Base-by-base conservation (phyloP, 441 rosid species). In the Iberis amara region DNA sequence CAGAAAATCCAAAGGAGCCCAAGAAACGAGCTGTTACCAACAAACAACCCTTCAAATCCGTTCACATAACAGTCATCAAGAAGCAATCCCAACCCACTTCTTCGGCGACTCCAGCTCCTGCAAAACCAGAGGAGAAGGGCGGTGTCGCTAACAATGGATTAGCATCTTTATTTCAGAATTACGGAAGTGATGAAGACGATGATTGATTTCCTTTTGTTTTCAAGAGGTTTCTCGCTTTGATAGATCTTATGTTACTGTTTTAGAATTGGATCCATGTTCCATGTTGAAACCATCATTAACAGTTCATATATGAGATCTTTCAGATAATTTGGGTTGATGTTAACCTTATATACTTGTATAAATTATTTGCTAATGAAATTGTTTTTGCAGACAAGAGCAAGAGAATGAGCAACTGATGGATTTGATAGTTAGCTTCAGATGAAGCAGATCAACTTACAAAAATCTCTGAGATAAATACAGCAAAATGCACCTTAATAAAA, bases 61-160 rank as follows among this genome's bases (percentile, higher is more conserved):
- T 76, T 42, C 68, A 32, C 52, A 73, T 79, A 51, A 39, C 68
- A 42, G 87, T 79, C 4, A 53, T 68, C 39, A 80, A 76, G 73
- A 86, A 86, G 73, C 51, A 33, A 26, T n/a, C 60, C 21, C 59
- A 65, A 26, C 72, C 79, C 52, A 62, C 5, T 23, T 32, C 28
- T 10, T 8, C 66, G 28, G 15, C 65, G 0, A 58, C 40, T 14
- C 11, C 24, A 8, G 57, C 54, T 9, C 23, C 42, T 49, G 39
- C 57, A 11, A 54, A 62, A 50, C 53, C 58, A 39, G 74, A 70
- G 40, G 75, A 64, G n/a, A n/a, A n/a, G n/a, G n/a, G n/a, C 9
- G 59, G 35, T 48, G 54, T 39, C 49, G 35, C 33, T n/a, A 60
- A 41, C 28, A 42, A 43, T 39, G 81, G 72, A 44, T 79, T 83